Conservation (phyloP, 768 basidiomycete species). For the Boletus coccyginus region DNA sequence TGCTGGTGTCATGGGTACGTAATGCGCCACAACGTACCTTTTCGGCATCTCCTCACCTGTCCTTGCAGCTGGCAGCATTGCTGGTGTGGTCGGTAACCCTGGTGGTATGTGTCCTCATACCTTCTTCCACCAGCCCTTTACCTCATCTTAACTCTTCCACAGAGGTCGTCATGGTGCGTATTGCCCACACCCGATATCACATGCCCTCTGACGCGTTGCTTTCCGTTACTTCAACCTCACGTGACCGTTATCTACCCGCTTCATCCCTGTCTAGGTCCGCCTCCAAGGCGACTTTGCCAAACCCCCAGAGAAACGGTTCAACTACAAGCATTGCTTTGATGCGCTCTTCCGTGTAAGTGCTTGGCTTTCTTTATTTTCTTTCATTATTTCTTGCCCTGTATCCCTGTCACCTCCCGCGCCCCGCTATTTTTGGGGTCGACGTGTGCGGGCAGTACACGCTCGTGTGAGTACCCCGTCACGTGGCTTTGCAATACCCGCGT, state of each 20-base stretch:
- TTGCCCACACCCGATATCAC: conserved; percentile 8
- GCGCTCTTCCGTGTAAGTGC: conserved; percentile 80
- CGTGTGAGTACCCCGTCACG: background rate
- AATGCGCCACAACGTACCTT: background rate
- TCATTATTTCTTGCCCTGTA: background rate
- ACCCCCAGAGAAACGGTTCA: conserved; percentile 81
- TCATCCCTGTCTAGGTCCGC: conserved; percentile 46
- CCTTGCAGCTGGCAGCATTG: conserved; percentile 71
- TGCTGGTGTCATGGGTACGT: conserved; percentile 85
- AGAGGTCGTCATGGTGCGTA: conserved; percentile 71
- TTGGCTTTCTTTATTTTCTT: background rate
- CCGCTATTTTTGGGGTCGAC: background rate
- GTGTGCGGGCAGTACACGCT: background rate
- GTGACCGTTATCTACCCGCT: conserved; percentile 9
- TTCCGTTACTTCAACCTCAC: conserved; percentile 1
- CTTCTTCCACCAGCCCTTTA: background rate
- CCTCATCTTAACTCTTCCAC: background rate
- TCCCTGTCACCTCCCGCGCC: background rate
- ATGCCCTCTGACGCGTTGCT: conserved; percentile 11
- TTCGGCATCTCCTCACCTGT: background rate
- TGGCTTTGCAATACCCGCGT: background rate
- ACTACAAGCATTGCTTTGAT: conserved; percentile 88
- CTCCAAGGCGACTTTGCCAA: conserved; percentile 91
- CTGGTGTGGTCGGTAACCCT: conserved; percentile 87
- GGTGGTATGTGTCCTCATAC: conserved; percentile 52